Conservation (phyloP, 208 protist species). For the Crithidia expoeki region DNA sequence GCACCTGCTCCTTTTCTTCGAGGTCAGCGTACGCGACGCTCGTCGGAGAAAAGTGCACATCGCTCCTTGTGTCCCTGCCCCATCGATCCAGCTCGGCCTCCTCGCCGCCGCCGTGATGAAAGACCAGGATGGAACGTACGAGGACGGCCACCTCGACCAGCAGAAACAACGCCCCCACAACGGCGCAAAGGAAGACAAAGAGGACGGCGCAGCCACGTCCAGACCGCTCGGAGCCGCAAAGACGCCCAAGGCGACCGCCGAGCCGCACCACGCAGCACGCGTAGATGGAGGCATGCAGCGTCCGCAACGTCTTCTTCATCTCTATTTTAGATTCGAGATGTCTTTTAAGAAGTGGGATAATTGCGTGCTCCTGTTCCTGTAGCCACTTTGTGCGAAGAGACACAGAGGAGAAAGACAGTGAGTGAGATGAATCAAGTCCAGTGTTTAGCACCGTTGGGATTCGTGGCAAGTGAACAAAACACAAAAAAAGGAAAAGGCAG, state of each 20-base stretch:
- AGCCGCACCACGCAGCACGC: conserved; percentile 13
- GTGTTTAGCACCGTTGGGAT: too few species aligned
- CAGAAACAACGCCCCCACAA: neutral
- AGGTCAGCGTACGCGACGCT: conserved; percentile 16
- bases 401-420: too few species aligned
- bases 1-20: neutral
- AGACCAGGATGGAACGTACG: neutral
- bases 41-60: neutral
- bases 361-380: too few species aligned
- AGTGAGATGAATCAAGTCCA: too few species aligned
- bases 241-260: conserved; percentile 7
- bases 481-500: neutral
- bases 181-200: neutral
- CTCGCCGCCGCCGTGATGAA: neutral
- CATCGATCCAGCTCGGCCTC: neutral
- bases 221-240: conserved; percentile 19
- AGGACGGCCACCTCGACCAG: neutral
- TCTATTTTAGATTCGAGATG: neutral
- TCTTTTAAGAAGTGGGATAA: too few species aligned
- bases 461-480: neutral
- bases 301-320: conserved; percentile 6
- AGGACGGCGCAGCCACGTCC: conserved; percentile 13
- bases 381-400: too few species aligned
- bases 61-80: neutral
- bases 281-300: conserved; percentile 12